Base-by-base conservation (phyloP, 805 yeast genomes). In the Blastobotrys americana region DNA sequence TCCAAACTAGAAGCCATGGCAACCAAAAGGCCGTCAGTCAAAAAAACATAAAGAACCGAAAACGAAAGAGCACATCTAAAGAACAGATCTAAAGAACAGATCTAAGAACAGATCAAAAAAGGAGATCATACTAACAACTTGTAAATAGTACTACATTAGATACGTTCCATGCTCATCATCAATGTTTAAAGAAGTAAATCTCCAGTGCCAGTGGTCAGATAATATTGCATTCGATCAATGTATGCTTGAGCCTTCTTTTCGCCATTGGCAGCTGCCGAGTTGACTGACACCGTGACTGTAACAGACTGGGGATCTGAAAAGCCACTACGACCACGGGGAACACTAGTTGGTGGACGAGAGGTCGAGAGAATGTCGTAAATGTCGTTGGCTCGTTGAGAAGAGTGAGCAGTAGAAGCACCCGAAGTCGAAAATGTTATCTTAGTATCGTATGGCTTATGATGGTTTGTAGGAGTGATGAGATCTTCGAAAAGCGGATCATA, bases 401-500 rank as follows among this genome's bases (percentile, higher is more conserved):
- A 13, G 13, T 34, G 36, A 8, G 25, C 15, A 25, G 56, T 39
- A 25, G 42, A 49, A 10, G 56, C 20, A 13, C 52, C 42, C 3
- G 55, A 20, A 15, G 51, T 47, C 19, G 64, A 63, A 18, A 66
- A 54, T 28, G 52, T 55, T 36, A 67, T 46, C n/a, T 53, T 54
- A 39, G 69, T 60, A 9, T 53, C 53, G 59, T 76, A 78, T 56
- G 80, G 72, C 41, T 45, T 42, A 31, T 42, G 47, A 36, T 18
- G 28, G 18, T 52, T 49, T n/a, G 50, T 65, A 20, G 77, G 74
- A 0, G 78, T 72, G 43, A 79, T 54, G 44, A 82, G 56, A 13
- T 70, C 76, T 54, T 82, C 89, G 52, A 82, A 80, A 3, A 73
- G 50, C 4, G 81, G 74, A 54, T 81, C 87, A 47, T 71, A 71